These are phyloP conservation scores for Osmanthus fragrans DNA, from an alignment of 257 asterid species.

Conservation along the genomic window DNA sequence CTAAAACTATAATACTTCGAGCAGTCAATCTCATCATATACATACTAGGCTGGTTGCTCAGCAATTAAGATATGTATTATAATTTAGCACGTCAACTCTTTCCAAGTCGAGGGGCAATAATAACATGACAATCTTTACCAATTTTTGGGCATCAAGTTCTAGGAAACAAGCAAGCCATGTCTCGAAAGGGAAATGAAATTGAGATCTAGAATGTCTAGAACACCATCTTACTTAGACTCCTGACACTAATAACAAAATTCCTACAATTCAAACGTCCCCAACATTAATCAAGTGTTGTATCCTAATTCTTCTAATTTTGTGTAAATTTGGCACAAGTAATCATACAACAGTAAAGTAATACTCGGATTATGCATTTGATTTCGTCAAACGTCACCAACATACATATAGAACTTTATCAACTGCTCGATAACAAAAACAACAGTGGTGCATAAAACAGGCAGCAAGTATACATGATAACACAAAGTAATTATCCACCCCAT, in stretches of 20 bases:
- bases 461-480: background rate
- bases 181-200: background rate
- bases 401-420: background rate
- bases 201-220: background rate
- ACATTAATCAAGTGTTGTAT: background rate
- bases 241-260: background rate
- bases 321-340: background rate
- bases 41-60: background rate
- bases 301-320: background rate
- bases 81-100: background rate
- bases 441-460: too few species aligned
- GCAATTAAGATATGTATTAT: background rate
- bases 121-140: background rate
- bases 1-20: background rate
- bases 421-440: background rate
- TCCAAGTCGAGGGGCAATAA: background rate
- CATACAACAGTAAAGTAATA: background rate
- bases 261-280: background rate
- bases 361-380: background rate
- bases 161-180: background rate
- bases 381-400: background rate
- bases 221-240: background rate
- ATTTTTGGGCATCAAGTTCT: background rate
- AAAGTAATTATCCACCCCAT: background rate
- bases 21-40: background rate